Base-by-base conservation (phyloP, 768 basidiomycete genomes). In the Amanita rubescens region DNA sequence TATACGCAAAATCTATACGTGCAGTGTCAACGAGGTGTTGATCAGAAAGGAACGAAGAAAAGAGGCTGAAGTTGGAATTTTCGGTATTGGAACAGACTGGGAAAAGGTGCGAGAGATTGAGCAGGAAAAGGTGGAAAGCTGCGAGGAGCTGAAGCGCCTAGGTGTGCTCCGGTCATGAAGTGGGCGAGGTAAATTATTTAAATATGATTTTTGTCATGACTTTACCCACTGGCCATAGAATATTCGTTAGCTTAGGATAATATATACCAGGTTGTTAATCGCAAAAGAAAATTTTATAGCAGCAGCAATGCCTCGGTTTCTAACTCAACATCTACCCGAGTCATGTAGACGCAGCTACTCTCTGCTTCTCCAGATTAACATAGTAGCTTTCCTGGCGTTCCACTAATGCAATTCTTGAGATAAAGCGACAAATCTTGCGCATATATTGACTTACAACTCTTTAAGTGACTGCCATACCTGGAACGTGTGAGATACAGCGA, bases 61-160 rank as follows among this genome's bases (percentile, higher is more conserved):
- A 63, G 86, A 94, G 49, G 75, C 79, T 8, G 86, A 92, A 61
- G 68, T 89, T 35, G 95, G 95, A 4, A 67, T 96, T 57, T 94
- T 97, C 66, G 95, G 94, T 5, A 73, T 96, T 51, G 90, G 93
- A 27, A 89, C 92, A 10, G 89, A 98, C 65, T 92, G 90, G 88
- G 86, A 92, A 30, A 90, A 90, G 69, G 87, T 98, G 55, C 74
- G 76, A 65, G 67, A 70, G 59, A 86, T 96, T 49, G 79, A 87
- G 47, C 69, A 68, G 27, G 87, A 94, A 72, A 77, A 74, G 34
- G 75, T 92, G 44, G 75, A 77, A 55, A 84, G 80, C 60, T 97
- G 94, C 64, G 88, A 92, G 56, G 82, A 84, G 68, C 71, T 94
- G 63, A 82, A 74, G 67, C 68, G 72, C 63, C 64, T 87, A 62